A percentile compares a stretch with the other conserved stretches of the same genome.
These are phyloP conservation scores for Dacryopinax spathularia DNA, from an alignment of 768 basidiomycete species.

Conservation along the genomic window DNA sequence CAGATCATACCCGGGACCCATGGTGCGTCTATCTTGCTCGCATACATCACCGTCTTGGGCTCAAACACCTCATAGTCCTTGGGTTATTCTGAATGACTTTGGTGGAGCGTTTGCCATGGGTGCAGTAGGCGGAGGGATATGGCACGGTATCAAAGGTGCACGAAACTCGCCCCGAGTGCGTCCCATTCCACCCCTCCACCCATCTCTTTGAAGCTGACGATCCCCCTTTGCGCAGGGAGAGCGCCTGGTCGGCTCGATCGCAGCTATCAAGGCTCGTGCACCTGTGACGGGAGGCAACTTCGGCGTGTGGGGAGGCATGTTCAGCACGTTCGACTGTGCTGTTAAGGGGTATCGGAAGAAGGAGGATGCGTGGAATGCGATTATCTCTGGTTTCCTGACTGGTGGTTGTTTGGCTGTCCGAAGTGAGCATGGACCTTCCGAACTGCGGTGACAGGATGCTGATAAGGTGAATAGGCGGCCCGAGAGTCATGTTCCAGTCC, in stretches of 20 bases:
- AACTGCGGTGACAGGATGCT: background rate
- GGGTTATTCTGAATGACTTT: constrained; percentile 97
- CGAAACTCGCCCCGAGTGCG: constrained; percentile 87
- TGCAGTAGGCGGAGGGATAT: constrained; percentile 91
- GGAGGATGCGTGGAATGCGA: constrained; percentile 98
- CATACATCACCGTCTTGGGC: constrained; percentile 8
- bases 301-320: constrained; percentile 93
- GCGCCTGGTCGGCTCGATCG: constrained; percentile 81
- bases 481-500: constrained; percentile 77
- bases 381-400: constrained; percentile 95
- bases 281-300: constrained; percentile 98
- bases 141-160: constrained; percentile 97
- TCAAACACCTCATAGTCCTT: constrained; percentile 46
- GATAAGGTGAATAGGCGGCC: constrained; percentile 51
- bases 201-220: background rate
- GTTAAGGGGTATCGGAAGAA: constrained; percentile 95
- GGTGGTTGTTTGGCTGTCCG: constrained; percentile 89
- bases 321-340: constrained; percentile 96
- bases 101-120: constrained; percentile 98
- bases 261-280: constrained; percentile 93
- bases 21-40: constrained; percentile 39
- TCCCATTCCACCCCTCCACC: constrained; percentile 6
- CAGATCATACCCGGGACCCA: constrained; percentile 88
- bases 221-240: constrained; percentile 50
- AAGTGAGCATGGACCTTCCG: constrained; percentile 43